These are phyloP conservation scores for Ophiocordyceps sinensis DNA, from an alignment of 2,329 filamentous ascomycete genomes.

Conservation along the genomic window DNA sequence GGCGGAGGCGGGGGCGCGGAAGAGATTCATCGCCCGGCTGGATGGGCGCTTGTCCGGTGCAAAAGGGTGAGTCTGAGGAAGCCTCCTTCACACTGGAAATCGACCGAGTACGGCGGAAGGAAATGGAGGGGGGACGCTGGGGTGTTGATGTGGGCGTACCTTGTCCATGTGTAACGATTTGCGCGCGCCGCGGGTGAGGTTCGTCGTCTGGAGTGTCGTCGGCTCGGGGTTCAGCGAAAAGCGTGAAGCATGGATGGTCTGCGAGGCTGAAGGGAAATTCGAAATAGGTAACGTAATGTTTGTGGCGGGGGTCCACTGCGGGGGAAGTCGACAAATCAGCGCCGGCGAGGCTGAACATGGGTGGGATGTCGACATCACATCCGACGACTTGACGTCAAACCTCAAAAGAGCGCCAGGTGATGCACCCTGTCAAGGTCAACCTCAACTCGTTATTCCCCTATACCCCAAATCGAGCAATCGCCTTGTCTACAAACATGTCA, in stretches of 20 bases:
- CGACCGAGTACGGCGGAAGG: too few species aligned
- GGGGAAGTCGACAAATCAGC: too few species aligned
- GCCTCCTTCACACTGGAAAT: not conserved
- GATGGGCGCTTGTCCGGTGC: not conserved
- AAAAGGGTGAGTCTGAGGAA: not conserved
- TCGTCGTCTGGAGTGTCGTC: too few species aligned
- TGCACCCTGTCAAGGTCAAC: not conserved
- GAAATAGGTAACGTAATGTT: conserved; percentile 10
- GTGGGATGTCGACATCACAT: conserved; percentile 12
- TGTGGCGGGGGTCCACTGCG: conserved; percentile 6
- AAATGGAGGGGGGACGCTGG: too few species aligned
- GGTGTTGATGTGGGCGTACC: too few species aligned
- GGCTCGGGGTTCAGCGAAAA: too few species aligned
- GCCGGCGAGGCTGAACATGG: too few species aligned
- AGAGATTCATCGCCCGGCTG: conserved; percentile 33
- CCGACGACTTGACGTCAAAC: conserved; percentile 3
- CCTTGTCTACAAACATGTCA: conserved; percentile 2
- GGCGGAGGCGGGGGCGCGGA: conserved; percentile 62
- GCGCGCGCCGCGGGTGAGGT: too few species aligned
- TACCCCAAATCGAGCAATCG: not conserved
- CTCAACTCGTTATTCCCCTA: not conserved
- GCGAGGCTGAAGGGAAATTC: conserved; percentile 17
- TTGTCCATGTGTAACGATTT: too few species aligned
- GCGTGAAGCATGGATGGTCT: not conserved
- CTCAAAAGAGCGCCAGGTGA: not conserved